phyloP scores from a whole-genome alignment of 2,329 filamentous ascomycete species.

The Aspergillus arachidicola region DNA sequence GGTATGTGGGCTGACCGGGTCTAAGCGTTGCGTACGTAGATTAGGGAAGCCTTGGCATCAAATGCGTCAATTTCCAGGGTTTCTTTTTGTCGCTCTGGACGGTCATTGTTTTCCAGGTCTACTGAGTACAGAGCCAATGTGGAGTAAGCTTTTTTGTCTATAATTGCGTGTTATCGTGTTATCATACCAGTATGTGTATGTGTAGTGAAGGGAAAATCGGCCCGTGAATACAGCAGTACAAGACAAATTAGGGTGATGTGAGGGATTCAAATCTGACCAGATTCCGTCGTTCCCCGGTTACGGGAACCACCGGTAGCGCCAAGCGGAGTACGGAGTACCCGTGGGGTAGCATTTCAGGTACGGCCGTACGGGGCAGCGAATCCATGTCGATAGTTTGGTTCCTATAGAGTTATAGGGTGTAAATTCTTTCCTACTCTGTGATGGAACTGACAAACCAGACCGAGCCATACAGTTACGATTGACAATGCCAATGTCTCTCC shows the following conservation, averaged over 20 bases:
- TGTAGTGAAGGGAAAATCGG: background rate
- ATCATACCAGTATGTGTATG: background rate
- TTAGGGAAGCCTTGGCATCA: background rate
- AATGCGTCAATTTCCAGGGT: background rate
- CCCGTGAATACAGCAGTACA: background rate
- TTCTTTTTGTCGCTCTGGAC: background rate
- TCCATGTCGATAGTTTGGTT: background rate
- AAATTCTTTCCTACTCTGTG: background rate
- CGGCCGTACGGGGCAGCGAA: background rate
- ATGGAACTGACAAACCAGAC: background rate
- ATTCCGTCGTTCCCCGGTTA: background rate
- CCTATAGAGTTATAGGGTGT: background rate
- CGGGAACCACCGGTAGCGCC: background rate
- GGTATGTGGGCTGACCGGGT: slow-evolving; percentile 1
- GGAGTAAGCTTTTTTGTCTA: background rate
- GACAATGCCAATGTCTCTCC: background rate
- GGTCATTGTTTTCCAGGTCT: background rate
- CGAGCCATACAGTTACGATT: background rate
- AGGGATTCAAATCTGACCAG: background rate
- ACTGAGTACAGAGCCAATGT: background rate
- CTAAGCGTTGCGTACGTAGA: background rate
- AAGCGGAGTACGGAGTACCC: background rate
- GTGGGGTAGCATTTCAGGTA: slow-evolving; percentile 5
- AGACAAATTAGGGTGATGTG: too few relatives aligned
- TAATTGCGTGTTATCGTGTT: background rate